A percentile compares a stretch with the other conserved stretches of the same genome.
Evolutionary conservation across 208 protist genomes (phyloP).

Genomic region (Leishmania tarentolae): DNA sequence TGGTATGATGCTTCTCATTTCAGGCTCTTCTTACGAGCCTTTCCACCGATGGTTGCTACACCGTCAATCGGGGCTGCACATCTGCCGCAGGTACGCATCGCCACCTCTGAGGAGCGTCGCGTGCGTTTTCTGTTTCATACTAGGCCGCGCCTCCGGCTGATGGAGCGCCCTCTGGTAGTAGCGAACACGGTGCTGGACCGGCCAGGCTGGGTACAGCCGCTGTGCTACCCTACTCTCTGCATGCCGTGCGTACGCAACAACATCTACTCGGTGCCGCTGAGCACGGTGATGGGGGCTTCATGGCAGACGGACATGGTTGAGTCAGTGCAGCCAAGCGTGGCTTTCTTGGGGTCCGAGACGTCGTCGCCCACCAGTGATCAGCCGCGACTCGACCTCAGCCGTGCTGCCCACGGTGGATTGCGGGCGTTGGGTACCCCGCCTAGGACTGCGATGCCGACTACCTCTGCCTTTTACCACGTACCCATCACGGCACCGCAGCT

Average conservation of each 20-base stretch:
- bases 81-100: slow-evolving; percentile 15
- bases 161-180: slow-evolving; percentile 28
- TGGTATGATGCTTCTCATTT: not conserved
- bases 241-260: slow-evolving; percentile 24
- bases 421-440: not conserved
- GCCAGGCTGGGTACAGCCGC: slow-evolving; percentile 28
- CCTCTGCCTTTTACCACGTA: slow-evolving; percentile 20
- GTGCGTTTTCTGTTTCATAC: slow-evolving; percentile 44
- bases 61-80: not conserved
- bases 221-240: slow-evolving; percentile 27
- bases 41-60: not conserved
- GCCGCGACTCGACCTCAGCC: not conserved
- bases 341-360: slow-evolving; percentile 1
- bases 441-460: not conserved
- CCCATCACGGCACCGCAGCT: not conserved
- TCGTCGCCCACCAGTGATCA: not conserved
- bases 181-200: slow-evolving; percentile 43
- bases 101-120: slow-evolving; percentile 34
- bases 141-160: slow-evolving; percentile 33
- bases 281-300: slow-evolving; percentile 10
- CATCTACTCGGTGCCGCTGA: slow-evolving; percentile 15
- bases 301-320: slow-evolving; percentile 14
- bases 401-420: not conserved
- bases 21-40: not conserved
- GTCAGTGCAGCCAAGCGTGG: slow-evolving; percentile 7